Evolutionary conservation across 805 yeast genomes (phyloP), one percentile per base, ranked within the genome.

Genomic region (Teunomyces atbi): DNA sequence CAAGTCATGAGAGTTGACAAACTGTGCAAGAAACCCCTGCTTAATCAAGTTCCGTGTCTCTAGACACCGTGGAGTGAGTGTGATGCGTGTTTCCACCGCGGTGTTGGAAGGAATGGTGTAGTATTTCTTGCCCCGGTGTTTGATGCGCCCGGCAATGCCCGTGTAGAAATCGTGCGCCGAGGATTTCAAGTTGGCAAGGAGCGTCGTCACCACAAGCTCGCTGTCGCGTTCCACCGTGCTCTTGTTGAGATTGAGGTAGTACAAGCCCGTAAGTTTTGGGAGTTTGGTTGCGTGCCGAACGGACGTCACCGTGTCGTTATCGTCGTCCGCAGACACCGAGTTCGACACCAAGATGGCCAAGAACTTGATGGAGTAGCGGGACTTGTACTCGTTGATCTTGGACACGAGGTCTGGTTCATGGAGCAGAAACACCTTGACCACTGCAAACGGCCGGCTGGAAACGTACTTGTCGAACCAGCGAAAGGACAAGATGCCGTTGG

Each of bases 21-120:
- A 63, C 48, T 70, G 72, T 36, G 54, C 46, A 12, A 72, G 61
- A 15, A 71, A 52, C 1, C 64, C 68, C 42, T 58, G 73, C 45
- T 72, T 72, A 27, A 70, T 58, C 37, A 63, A 48, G 47, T 69
- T 71, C 23, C 77, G 50, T 1, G 71, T 61, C 41, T 69, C 76
- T 10, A 72, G 55, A 38, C 67, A 65, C 44, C 56, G 58, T 2
- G 77, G 77, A 1, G 69, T 55, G 11, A 72, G 47, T 35, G 58
- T 62, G 7, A 72, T 51, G 4, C 51, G 46, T 0, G 73, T 66
- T 29, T 61, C 63, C 6, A 60, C 45, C n/a, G 48, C 41, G 7
- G 43, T 40, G 5, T 60, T 48, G 5, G 63, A 49, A 1, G 75
- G 75, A 27, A 60, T 53, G 1, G 68, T 49, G 48, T 72, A 72